Percentiles rank a stretch among this genome's conserved stretches.
Conservation (phyloP, 805 yeast species). For the Spathaspora gorwiae region DNA sequence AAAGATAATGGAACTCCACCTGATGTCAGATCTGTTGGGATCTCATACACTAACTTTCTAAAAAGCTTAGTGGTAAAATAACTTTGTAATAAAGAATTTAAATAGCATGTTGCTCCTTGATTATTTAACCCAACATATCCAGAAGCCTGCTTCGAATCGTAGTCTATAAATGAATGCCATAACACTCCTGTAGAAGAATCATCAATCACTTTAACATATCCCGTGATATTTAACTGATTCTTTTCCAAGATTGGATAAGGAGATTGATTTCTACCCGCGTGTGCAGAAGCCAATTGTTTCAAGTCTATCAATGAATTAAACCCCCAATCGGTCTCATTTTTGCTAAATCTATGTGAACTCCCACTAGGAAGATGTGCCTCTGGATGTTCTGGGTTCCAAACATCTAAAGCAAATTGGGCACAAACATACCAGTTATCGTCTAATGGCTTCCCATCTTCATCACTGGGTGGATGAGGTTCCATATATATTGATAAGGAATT, state of each 20-base stretch:
- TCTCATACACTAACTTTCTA: constrained; percentile 80
- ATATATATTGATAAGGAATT: constrained; percentile 64
- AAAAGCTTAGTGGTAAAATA: constrained; percentile 81
- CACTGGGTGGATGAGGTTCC: constrained; percentile 58
- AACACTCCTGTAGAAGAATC: constrained; percentile 89
- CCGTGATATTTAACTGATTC: constrained; percentile 65
- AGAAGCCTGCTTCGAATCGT: constrained; percentile 81
- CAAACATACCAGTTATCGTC: constrained; percentile 76
- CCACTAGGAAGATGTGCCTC: constrained; percentile 53
- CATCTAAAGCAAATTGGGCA: constrained; percentile 80
- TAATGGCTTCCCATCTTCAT: constrained; percentile 21
- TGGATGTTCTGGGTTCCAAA: constrained; percentile 78
- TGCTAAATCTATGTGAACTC: constrained; percentile 75
- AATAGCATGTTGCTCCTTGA: constrained; percentile 98
- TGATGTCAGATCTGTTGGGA: constrained; percentile 67
- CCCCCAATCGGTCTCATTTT: constrained; percentile 91
- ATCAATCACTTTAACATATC: constrained; percentile 67
- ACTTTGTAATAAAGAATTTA: constrained; percentile 87
- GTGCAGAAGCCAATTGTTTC: constrained; percentile 30
- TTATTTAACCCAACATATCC: constrained; percentile 91
- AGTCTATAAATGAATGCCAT: constrained; percentile 83
- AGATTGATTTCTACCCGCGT: constrained; percentile 11
- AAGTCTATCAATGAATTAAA: constrained; percentile 71
- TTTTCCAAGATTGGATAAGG: constrained; percentile 42
- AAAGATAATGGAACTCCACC: constrained; percentile 67